phyloP scores from a whole-genome alignment of 352 stramenopile genomes.

The Pythium aristosporum region DNA sequence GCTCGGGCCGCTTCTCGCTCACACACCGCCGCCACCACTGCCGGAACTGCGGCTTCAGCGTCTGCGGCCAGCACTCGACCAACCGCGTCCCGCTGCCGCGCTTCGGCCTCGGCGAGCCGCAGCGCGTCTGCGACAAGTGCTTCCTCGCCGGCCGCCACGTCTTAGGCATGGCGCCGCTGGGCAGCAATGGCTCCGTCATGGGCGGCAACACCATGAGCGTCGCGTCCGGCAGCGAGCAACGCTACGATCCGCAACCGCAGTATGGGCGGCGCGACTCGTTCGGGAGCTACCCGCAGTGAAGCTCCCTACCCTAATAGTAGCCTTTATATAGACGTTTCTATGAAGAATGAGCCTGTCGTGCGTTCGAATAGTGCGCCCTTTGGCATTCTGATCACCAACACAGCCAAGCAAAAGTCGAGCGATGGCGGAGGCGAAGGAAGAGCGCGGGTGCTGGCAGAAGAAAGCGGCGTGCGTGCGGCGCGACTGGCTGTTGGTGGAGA shows the following conservation, averaged over 20 bases:
- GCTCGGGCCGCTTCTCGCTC: conserved; percentile 52
- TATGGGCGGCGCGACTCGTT: conserved; percentile 23
- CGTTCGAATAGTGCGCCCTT: conserved; percentile 13
- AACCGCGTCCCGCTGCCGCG: conserved; percentile 78
- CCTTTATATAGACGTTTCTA: conserved; percentile 28
- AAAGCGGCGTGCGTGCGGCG: no score
- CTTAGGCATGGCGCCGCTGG: conserved; percentile 20
- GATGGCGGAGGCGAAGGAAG: conserved; percentile 32
- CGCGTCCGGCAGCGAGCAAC: conserved; percentile 22
- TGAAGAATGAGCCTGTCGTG: background rate
- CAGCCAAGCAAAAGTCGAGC: background rate
- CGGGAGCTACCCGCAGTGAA: conserved; percentile 20
- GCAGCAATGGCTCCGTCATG: conserved; percentile 1
- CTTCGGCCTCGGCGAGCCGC: conserved; percentile 65
- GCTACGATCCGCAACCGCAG: conserved; percentile 19
- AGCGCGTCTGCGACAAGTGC: conserved; percentile 81
- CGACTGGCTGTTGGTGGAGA: no score
- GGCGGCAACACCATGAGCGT: conserved; percentile 12
- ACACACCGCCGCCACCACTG: conserved; percentile 83
- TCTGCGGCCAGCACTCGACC: conserved; percentile 71
- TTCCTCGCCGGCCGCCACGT: conserved; percentile 70
- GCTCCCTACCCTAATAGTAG: conserved; percentile 21
- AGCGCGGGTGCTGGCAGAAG: conserved; percentile 18
- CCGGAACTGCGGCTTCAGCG: conserved; percentile 76
- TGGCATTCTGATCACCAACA: background rate